Evolutionary conservation across 306 rosid genomes (phyloP).

Genomic region (Corylus avellana): DNA sequence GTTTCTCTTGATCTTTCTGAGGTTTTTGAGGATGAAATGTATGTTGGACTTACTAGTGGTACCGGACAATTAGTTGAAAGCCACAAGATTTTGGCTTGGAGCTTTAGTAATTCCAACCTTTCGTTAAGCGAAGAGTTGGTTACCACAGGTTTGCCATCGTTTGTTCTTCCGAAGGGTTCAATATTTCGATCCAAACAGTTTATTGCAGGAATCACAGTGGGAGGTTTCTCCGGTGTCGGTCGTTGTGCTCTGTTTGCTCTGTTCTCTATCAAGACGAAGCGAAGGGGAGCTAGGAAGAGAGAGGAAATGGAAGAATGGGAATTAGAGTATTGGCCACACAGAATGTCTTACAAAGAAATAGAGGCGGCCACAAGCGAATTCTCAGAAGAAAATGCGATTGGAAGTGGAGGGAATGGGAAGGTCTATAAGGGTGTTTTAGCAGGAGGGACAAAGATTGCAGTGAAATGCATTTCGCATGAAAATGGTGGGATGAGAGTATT

Average conservation of each 20-base stretch:
- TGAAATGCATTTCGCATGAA: constrained; percentile 71
- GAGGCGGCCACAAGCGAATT: constrained; percentile 64
- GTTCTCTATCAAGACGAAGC: constrained; percentile 43
- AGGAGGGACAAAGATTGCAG: constrained; percentile 66
- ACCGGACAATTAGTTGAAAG: constrained; percentile 73
- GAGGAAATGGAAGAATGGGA: constrained; percentile 94
- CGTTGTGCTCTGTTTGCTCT: constrained; percentile 33
- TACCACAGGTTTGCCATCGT: constrained; percentile 65
- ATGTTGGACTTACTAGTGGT: constrained; percentile 75
- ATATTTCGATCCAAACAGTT: constrained; percentile 56
- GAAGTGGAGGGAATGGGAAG: constrained; percentile 82
- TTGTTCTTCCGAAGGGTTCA: constrained; percentile 69
- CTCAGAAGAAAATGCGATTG: constrained; percentile 69
- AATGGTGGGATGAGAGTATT: constrained; percentile 75
- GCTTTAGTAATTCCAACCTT: constrained; percentile 71
- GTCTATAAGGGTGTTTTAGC: constrained; percentile 68
- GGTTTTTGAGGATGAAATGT: constrained; percentile 73
- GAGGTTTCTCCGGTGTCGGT: constrained; percentile 37
- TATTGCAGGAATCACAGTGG: constrained; percentile 48
- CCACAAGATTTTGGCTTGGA: constrained; percentile 84
- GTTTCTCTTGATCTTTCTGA: constrained; percentile 48
- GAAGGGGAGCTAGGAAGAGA: constrained; percentile 43
- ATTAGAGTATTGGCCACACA: constrained; percentile 89
- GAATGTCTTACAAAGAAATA: constrained; percentile 62
- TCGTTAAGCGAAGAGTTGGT: constrained; percentile 55